phyloP scores from a whole-genome alignment of 441 rosid species.

The Codiaeum variegatum region DNA sequence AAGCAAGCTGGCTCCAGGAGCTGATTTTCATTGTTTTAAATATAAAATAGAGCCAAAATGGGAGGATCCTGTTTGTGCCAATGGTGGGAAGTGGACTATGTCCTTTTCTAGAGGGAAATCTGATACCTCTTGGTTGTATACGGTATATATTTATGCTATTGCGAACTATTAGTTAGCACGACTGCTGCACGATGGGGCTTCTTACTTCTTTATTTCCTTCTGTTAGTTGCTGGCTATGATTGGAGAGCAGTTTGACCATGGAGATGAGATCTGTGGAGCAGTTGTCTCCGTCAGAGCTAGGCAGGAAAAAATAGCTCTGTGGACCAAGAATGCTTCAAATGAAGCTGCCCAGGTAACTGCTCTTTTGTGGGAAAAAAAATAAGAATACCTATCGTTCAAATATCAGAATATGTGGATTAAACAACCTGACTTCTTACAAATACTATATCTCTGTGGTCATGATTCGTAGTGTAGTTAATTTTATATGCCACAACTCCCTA shows the following conservation, averaged over 20 bases:
- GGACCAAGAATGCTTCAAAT: slow-evolving; percentile 89
- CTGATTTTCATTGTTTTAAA: slow-evolving; percentile 87
- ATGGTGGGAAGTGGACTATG: slow-evolving; percentile 92
- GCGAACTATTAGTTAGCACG: neutral
- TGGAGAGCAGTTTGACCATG: slow-evolving; percentile 85
- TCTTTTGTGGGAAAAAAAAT: slow-evolving; percentile 21
- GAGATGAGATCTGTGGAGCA: slow-evolving; percentile 88
- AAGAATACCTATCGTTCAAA: neutral
- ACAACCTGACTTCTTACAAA: no score
- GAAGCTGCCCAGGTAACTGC: slow-evolving; percentile 74
- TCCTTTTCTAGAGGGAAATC: slow-evolving; percentile 47
- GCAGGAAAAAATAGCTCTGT: slow-evolving; percentile 69
- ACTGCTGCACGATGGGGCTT: neutral
- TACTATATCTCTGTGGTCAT: neutral
- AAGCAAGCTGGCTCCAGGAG: slow-evolving; percentile 58
- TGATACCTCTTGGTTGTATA: slow-evolving; percentile 72
- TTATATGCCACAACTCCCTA: neutral
- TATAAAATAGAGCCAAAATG: slow-evolving; percentile 82
- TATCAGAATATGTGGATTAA: no score
- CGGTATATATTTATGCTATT: slow-evolving; percentile 34
- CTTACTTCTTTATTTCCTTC: neutral
- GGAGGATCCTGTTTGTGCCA: slow-evolving; percentile 92
- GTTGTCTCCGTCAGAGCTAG: slow-evolving; percentile 65
- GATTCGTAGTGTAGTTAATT: neutral
- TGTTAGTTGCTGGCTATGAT: slow-evolving; percentile 81